Evolutionary conservation across 129 eudicot genomes (phyloP), one percentile per base, ranked within the genome.

Genomic region (Chrysanthemum makinoi): DNA sequence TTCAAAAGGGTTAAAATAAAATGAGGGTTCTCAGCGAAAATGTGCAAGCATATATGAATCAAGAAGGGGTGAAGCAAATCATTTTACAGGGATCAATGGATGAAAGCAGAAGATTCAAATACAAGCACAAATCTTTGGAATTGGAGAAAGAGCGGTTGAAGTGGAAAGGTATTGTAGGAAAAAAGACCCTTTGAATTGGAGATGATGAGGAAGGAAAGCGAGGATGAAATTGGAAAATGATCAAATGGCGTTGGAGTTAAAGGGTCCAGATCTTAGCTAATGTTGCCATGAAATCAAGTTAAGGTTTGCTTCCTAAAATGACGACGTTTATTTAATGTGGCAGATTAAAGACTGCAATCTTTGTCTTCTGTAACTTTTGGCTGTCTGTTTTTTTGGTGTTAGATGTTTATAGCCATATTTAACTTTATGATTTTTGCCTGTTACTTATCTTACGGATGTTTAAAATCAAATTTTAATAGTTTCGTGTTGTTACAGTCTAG

Each of bases 141-240:
- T 72, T 92, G 64, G 96, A 92, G 87, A 89, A 82, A 80, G 95
- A 92, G 77, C 82, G 88, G 77, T 85, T 83, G 65, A 87, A 85
- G 77, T 92, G 98, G 98, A 89, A 68, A 82, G 87, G 52, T 83
- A 77, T 77, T 79, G 98, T 74, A 63, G 64, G 80, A 89, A 89
- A 58, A 85, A 80, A 51, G 98, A 92, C 19, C 17, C 77, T n/a
- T n/a, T 55, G 98, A 89, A 69, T 51, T 92, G 77, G 96, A 89
- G 62, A 79, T 75, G 80, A 83, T 84, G 86, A 87, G 62, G 76
- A 83, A 83, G 81, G 96, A 92, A 78, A 92, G 86, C 28, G 74
- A 74, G 82, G 77, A 85, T 89, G 96, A 89, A 78, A 54, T 82
- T 92, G 58, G 96, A 86, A 79, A 92, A 92, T 28, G 96, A 92